These are phyloP conservation scores for Isabelozyma heimii DNA, from an alignment of 805 yeast genomes.

Conservation along the genomic window DNA sequence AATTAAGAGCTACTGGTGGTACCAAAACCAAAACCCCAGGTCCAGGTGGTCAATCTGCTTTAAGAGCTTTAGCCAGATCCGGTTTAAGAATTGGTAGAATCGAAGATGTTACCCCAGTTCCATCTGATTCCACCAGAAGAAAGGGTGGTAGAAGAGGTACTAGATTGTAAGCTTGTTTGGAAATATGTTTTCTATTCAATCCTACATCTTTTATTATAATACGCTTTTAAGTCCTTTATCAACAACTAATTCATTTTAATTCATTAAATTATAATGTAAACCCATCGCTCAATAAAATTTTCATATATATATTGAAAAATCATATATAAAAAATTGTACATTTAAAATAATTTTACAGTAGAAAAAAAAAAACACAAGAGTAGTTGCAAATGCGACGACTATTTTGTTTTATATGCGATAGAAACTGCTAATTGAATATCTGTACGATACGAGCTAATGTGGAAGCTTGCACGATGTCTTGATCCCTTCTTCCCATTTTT, in stretches of 20 bases:
- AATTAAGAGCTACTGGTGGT: constrained; percentile 99
- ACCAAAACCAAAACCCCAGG: constrained; percentile 99
- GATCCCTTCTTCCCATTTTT: no score
- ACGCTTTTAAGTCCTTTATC: background rate
- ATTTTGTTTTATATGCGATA: no score
- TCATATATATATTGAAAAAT: background rate
- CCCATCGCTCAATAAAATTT: no score
- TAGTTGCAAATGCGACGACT: background rate
- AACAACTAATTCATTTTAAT: background rate
- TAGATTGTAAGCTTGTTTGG: constrained; percentile 67
- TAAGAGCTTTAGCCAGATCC: constrained; percentile 99
- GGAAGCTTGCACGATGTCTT: no score
- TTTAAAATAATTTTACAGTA: constrained; percentile 4
- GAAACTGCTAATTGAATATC: no score
- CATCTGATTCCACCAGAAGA: constrained; percentile 99
- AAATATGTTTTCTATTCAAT: constrained; percentile 1
- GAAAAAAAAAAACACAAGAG: no score
- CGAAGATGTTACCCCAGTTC: constrained; percentile 99
- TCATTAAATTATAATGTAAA: background rate
- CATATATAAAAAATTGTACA: constrained; percentile 9
- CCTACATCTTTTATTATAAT: constrained; percentile 3
- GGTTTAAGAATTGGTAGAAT: constrained; percentile 99
- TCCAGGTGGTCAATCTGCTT: constrained; percentile 99
- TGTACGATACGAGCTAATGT: no score
- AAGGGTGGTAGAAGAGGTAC: constrained; percentile 99